These are phyloP conservation scores for Trichoderma sp. DNA, from an alignment of 2,329 filamentous ascomycete species.

Conservation along the genomic window DNA sequence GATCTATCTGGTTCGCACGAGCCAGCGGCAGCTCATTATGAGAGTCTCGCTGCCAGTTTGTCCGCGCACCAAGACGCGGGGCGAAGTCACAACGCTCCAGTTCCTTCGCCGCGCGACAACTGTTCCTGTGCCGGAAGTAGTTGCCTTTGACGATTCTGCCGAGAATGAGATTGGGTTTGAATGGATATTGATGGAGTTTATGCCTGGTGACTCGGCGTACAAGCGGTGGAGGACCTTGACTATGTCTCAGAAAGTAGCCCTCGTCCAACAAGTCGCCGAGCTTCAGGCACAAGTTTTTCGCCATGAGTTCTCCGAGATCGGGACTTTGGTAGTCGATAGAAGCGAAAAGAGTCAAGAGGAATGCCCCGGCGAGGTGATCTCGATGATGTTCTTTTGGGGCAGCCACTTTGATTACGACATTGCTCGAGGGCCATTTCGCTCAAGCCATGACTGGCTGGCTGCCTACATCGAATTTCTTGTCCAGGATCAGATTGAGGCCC, in stretches of 20 bases:
- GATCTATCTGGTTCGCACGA: background rate
- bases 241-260: background rate
- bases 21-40: slow-evolving; percentile 34
- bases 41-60: slow-evolving; percentile 45
- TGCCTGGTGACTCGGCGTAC: slow-evolving; percentile 38
- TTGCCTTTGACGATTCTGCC: slow-evolving; percentile 39
- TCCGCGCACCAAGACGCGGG: slow-evolving; percentile 43
- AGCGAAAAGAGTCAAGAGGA: background rate
- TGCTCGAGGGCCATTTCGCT: background rate
- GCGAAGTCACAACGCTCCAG: slow-evolving; percentile 47
- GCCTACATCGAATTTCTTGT: background rate
- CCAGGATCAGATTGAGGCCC: background rate
- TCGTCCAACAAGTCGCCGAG: background rate
- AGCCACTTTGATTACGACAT: background rate
- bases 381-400: background rate
- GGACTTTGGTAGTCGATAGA: background rate
- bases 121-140: slow-evolving; percentile 42
- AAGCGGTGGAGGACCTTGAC: slow-evolving; percentile 35
- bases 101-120: slow-evolving; percentile 39
- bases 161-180: slow-evolving; percentile 45
- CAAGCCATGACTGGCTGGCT: background rate
- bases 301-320: background rate
- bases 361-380: background rate
- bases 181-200: slow-evolving; percentile 47
- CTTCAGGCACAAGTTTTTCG: background rate